Percentiles rank a stretch among this genome's conserved stretches.
Evolutionary conservation across 2,329 filamentous ascomycete genomes (phyloP).

Genomic region (Cercospora brassicicola): DNA sequence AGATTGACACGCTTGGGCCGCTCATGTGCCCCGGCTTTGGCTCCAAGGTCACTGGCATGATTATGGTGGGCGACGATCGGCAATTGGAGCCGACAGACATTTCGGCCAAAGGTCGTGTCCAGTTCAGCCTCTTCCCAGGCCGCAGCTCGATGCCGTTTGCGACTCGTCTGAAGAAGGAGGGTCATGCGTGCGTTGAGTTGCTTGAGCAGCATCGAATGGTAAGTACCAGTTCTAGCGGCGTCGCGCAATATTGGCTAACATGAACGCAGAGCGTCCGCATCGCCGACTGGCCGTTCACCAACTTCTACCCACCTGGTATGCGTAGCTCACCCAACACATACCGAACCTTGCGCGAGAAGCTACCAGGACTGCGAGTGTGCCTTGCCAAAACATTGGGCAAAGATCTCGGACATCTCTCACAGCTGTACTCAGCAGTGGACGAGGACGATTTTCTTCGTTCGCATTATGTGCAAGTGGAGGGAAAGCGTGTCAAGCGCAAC

Average conservation of each 20-base stretch:
- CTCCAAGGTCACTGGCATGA: conserved; percentile 22
- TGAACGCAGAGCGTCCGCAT: conserved; percentile 7
- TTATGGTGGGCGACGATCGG: conserved; percentile 25
- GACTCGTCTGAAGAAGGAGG: conserved; percentile 21
- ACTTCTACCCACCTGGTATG: conserved; percentile 24
- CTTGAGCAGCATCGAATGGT: conserved; percentile 27
- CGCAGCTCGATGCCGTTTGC: conserved; percentile 22
- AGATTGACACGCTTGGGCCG: conserved; percentile 24
- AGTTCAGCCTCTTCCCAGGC: conserved; percentile 23
- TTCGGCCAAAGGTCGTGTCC: conserved; percentile 15
- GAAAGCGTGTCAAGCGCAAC: conserved; percentile 16
- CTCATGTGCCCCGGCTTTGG: conserved; percentile 19
- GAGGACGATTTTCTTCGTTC: conserved; percentile 19
- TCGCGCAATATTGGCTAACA: background rate
- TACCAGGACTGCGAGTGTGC: conserved; percentile 20
- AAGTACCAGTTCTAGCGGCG: background rate
- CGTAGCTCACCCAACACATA: conserved; percentile 19
- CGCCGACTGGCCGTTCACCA: conserved; percentile 20
- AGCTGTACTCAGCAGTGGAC: background rate
- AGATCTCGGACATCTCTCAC: background rate
- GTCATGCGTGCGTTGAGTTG: conserved; percentile 24
- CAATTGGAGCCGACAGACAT: conserved; percentile 28
- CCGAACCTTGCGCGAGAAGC: conserved; percentile 9
- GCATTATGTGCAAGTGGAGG: conserved; percentile 22
- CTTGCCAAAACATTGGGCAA: conserved; percentile 8